A percentile compares a stretch with the other conserved stretches of the same genome.
These are phyloP conservation scores for Antonospora locustae DNA, from an alignment of 371 early-diverging fungal genomes.

Conservation along the genomic window DNA sequence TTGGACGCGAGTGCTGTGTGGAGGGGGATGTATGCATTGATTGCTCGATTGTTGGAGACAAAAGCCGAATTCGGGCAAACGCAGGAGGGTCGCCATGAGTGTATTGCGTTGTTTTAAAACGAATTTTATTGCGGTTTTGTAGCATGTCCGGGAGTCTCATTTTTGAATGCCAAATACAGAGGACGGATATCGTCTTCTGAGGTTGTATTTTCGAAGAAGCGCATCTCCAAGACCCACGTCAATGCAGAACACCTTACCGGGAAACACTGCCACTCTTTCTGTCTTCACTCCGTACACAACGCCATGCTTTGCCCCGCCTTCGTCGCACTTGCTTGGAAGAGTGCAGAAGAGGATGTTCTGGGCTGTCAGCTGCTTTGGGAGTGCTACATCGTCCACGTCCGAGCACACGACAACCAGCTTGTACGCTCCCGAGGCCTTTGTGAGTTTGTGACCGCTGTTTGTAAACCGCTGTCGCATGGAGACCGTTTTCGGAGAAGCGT, in stretches of 20 bases:
- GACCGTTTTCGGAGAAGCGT: background rate
- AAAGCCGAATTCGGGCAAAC: too few species aligned
- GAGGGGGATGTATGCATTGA: slow-evolving; percentile 17
- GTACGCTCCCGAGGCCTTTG: background rate
- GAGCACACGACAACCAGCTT: background rate
- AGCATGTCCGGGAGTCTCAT: too few species aligned
- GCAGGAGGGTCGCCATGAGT: too few species aligned
- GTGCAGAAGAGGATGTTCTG: background rate
- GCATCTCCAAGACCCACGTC: background rate
- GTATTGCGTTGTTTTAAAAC: too few species aligned
- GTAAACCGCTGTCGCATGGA: background rate
- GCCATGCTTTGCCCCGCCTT: background rate
- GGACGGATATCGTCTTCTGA: too few species aligned
- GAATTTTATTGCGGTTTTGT: too few species aligned
- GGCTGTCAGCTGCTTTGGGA: background rate
- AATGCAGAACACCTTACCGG: background rate
- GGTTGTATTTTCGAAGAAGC: too few species aligned
- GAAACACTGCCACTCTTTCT: background rate
- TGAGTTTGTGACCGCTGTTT: background rate
- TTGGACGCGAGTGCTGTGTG: slow-evolving; percentile 74
- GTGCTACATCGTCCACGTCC: background rate
- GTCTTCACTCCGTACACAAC: background rate
- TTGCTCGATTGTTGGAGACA: too few species aligned
- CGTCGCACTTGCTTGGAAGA: background rate
- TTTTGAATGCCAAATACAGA: too few species aligned